Conservation (phyloP, 2,329 filamentous ascomycete genomes). For the Cladophialophora bantiana region DNA sequence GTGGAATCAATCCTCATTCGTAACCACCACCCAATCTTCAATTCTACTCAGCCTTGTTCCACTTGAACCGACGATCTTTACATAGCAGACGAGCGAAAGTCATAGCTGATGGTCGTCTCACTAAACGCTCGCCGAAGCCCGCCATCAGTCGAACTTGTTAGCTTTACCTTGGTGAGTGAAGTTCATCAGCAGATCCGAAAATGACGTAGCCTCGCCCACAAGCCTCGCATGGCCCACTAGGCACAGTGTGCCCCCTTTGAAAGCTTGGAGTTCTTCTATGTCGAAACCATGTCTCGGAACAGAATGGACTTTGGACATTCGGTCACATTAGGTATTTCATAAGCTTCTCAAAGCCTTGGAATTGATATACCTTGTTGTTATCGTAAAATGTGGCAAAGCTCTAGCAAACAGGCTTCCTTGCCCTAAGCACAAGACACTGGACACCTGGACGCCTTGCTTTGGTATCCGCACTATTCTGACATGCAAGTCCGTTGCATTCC, state of each 20-base stretch:
- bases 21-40: not conserved
- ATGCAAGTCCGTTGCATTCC: not conserved
- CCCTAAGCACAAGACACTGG: not conserved
- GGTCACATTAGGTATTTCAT: not conserved
- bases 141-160: not conserved
- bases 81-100: not conserved
- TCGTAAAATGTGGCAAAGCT: not conserved
- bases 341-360: not conserved
- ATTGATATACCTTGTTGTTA: not conserved
- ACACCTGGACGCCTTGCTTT: slow-evolving; percentile 24
- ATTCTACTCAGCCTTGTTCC: not conserved
- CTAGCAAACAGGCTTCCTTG: not conserved
- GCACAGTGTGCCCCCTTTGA: not conserved
- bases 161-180: not conserved
- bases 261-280: not conserved
- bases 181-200: not conserved
- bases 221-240: not conserved
- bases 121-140: not conserved
- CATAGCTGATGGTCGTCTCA: not conserved
- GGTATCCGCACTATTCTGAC: slow-evolving; percentile 10
- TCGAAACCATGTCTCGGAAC: not conserved
- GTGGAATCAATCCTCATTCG: slow-evolving; percentile 1
- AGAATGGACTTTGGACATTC: not conserved
- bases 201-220: not conserved
- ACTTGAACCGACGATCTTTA: not conserved